phyloP scores from a whole-genome alignment of 116 monocot genomes.

The Cymodocea nodosa region DNA sequence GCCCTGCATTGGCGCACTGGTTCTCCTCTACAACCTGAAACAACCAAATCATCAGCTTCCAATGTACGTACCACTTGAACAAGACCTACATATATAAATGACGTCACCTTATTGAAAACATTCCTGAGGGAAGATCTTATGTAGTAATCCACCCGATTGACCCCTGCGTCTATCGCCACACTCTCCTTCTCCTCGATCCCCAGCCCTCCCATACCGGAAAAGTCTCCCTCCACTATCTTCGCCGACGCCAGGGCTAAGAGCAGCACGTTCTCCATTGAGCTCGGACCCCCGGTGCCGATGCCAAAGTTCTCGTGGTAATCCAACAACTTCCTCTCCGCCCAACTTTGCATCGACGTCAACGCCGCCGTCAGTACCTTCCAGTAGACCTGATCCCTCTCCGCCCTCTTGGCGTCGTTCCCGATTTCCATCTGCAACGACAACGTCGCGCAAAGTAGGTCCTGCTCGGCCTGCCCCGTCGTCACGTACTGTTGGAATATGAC shows the following conservation, averaged over 20 bases:
- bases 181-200: conserved; percentile 6
- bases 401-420: conserved; percentile 38
- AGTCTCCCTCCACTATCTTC: conserved; percentile 40
- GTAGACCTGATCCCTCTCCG: conserved; percentile 37
- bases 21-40: conserved; percentile 41
- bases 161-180: conserved; percentile 11
- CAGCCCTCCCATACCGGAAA: background rate
- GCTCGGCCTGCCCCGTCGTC: conserved; percentile 53
- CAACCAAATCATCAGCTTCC: background rate
- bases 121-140: conserved; percentile 62
- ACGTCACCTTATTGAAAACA: conserved; percentile 59
- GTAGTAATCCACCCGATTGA: conserved; percentile 47
- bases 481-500: conserved; percentile 78
- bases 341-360: conserved; percentile 48
- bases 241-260: conserved; percentile 38
- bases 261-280: conserved; percentile 55
- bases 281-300: conserved; percentile 11
- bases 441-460: conserved; percentile 49
- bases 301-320: conserved; percentile 69
- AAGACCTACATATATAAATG: background rate
- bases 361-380: conserved; percentile 26
- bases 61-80: no score
- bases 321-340: conserved; percentile 74
- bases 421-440: conserved; percentile 52
- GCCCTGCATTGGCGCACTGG: conserved; percentile 12